These are phyloP conservation scores for Coemansia sp. DNA, from an alignment of 192 early-diverging fungal species.

Conservation along the genomic window DNA sequence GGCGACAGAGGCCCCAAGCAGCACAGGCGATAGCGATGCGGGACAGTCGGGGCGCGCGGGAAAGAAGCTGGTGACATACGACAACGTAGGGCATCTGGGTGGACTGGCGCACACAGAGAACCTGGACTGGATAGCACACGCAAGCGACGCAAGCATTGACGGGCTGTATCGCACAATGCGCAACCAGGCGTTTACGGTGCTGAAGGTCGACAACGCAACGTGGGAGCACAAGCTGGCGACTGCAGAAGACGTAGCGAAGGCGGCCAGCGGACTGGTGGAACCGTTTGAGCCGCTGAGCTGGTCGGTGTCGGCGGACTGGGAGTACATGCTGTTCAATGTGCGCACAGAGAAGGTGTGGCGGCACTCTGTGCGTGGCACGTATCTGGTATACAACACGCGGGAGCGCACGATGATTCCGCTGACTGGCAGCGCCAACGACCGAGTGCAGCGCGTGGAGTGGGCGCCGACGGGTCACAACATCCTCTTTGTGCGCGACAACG, in stretches of 20 bases:
- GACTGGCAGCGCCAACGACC: slow-evolving; percentile 35
- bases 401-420: slow-evolving; percentile 64
- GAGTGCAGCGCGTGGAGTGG: slow-evolving; percentile 72
- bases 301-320: slow-evolving; percentile 74
- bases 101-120: slow-evolving; percentile 27
- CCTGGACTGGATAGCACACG: slow-evolving; percentile 52
- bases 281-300: slow-evolving; percentile 53
- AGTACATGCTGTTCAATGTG: slow-evolving; percentile 74
- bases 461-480: slow-evolving; percentile 75
- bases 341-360: slow-evolving; percentile 73
- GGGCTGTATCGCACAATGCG: slow-evolving; percentile 38
- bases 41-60: slow-evolving; percentile 28
- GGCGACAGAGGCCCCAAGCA: neutral
- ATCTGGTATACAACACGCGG: slow-evolving; percentile 73
- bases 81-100: slow-evolving; percentile 27
- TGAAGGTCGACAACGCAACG: slow-evolving; percentile 34
- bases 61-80: slow-evolving; percentile 46
- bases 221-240: slow-evolving; percentile 39
- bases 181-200: slow-evolving; percentile 22
- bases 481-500: slow-evolving; percentile 85
- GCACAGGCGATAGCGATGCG: neutral
- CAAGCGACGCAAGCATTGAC: slow-evolving; percentile 36
- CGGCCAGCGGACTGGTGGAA: slow-evolving; percentile 20
- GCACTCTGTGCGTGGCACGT: slow-evolving; percentile 79
- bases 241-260: slow-evolving; percentile 25